Evolutionary conservation across 192 early-diverging fungal species (phyloP).

Genomic region (Blastocladiella britannica): DNA sequence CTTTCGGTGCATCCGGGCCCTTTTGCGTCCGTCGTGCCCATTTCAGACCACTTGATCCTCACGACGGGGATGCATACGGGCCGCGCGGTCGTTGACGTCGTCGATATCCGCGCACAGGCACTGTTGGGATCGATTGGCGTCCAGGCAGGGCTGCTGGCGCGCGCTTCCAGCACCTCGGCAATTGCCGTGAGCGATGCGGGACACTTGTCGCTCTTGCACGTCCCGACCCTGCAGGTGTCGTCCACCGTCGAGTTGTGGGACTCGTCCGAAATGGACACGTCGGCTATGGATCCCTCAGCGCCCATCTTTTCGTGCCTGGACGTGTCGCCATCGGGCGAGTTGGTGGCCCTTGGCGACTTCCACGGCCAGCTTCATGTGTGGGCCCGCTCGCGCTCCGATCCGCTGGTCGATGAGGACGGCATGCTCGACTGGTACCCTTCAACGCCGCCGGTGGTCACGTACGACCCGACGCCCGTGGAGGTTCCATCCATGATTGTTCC

Average conservation of each 20-base stretch:
- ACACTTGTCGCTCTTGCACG: background rate
- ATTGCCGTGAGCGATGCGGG: background rate
- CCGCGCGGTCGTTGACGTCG: background rate
- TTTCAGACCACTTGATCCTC: background rate
- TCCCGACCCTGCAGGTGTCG: background rate
- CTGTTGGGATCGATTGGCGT: background rate
- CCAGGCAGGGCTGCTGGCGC: background rate
- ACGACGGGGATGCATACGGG: background rate
- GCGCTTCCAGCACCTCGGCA: background rate
- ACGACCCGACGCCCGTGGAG: slow-evolving; percentile 1
- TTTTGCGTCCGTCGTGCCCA: background rate
- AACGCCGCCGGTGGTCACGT: slow-evolving; percentile 9
- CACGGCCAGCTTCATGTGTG: slow-evolving; percentile 59
- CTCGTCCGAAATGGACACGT: background rate
- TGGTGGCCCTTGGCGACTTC: slow-evolving; percentile 55
- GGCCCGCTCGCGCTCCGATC: slow-evolving; percentile 39
- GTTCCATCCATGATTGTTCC: slow-evolving; percentile 1
- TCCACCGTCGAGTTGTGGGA: background rate
- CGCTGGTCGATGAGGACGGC: slow-evolving; percentile 43
- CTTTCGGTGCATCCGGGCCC: background rate
- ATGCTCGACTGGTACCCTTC: slow-evolving; percentile 29
- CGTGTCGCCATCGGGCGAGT: slow-evolving; percentile 55
- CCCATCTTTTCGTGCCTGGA: slow-evolving; percentile 18
- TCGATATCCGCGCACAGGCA: background rate
- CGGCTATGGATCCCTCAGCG: background rate